Base-by-base conservation (phyloP, 2,329 filamentous ascomycete species). In the Fusarium transvaalense region DNA sequence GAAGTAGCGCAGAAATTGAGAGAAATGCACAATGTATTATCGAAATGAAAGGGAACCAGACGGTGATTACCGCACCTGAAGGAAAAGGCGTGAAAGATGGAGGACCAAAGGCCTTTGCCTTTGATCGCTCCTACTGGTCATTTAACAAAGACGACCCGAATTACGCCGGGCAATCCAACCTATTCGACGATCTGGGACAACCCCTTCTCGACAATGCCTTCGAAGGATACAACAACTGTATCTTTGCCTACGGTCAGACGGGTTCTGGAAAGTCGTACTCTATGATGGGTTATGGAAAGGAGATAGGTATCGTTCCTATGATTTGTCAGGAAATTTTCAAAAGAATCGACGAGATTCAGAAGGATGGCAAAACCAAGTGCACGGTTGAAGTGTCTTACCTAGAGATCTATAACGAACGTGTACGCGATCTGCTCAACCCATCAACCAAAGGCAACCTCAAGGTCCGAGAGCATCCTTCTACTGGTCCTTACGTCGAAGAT, bases 231-330 rank as follows among this genome's bases (percentile, higher is more conserved):
- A 98, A 99, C 85, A 99, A 98, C 80, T 99, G 96, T 85, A 99
- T 99, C 76, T 99, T 99, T 78, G 96, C 96, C 15, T 99, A 99
- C 78, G 96, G 96, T 19, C 96, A 99, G 83, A 99, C 96, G 3
- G 96, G 96, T 72, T 98, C 96, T 1, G 96, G 96, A 81, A 99
- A 99, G 82, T 97, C 94, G 17, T 99, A 99, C 80, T 97, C 94
- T 32, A 99, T 99, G 95, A 99, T 99, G 96, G 96, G 96, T 48
- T 99, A 98, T 81, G 96, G 96, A 55, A 91, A 95, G 75, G 95
- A 99, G 76, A 88, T 94, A 60, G 96, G 96, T 79, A 96, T 99
- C 68, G 98, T 98, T 66, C 96, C 97, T 45, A 92, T 90, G 75
- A 99, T 99, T 82, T 99, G 96, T 79, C 92, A 96, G 82, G 91